Evolutionary conservation across 2,329 filamentous ascomycete species (phyloP).

Genomic region (Cytospora leucostoma): DNA sequence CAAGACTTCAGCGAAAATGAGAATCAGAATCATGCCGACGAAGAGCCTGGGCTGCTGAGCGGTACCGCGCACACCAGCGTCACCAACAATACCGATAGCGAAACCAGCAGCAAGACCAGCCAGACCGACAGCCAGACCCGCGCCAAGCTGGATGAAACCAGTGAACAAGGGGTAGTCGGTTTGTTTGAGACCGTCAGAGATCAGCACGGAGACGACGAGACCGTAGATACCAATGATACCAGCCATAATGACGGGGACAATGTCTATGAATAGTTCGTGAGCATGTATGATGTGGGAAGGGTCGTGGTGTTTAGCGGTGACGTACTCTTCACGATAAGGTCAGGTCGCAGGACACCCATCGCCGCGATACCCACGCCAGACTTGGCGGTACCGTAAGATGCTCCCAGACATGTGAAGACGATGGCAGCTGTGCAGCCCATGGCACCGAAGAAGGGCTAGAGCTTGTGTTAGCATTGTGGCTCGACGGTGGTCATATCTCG

Average conservation of each 20-base stretch:
- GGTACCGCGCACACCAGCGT: slow-evolving; percentile 84
- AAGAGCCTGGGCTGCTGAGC: slow-evolving; percentile 84
- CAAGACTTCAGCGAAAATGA: slow-evolving; percentile 99
- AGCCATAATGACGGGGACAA: slow-evolving; percentile 99
- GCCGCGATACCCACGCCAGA: slow-evolving; percentile 97
- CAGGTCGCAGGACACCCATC: slow-evolving; percentile 96
- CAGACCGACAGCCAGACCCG: slow-evolving; percentile 78
- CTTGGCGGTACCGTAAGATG: slow-evolving; percentile 75
- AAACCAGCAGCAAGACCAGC: slow-evolving; percentile 83
- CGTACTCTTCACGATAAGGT: slow-evolving; percentile 99
- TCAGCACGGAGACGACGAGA: slow-evolving; percentile 83
- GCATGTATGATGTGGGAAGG: slow-evolving; percentile 24
- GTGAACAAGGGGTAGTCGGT: slow-evolving; percentile 70
- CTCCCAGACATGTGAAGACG: slow-evolving; percentile 54
- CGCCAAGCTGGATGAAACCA: slow-evolving; percentile 83
- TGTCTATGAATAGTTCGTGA: slow-evolving; percentile 61
- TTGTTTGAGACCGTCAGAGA: slow-evolving; percentile 77
- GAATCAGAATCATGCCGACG: slow-evolving; percentile 97
- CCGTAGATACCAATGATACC: slow-evolving; percentile 99
- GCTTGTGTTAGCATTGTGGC: slow-evolving; percentile 38
- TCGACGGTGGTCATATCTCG: slow-evolving; percentile 19
- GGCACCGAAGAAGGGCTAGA: slow-evolving; percentile 86
- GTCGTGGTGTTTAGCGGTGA: slow-evolving; percentile 1
- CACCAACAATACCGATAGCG: slow-evolving; percentile 84
- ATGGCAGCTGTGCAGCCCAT: slow-evolving; percentile 82